phyloP scores from a whole-genome alignment of 352 stramenopile species.

The Blastocystis sp. region DNA sequence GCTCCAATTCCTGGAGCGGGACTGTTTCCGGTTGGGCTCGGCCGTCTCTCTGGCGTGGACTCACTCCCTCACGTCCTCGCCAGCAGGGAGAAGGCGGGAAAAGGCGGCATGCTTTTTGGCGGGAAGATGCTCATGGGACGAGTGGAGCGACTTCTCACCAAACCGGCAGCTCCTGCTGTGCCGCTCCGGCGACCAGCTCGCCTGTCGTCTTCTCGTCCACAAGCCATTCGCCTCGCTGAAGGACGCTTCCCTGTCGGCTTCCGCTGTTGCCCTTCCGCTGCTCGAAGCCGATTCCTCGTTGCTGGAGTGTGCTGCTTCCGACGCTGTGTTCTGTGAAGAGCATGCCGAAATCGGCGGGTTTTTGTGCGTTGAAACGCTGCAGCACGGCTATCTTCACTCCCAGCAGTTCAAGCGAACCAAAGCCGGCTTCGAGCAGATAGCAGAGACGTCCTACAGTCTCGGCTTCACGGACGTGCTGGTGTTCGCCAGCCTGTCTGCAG shows the following conservation, averaged over 20 bases:
- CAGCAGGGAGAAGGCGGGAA: too few species aligned
- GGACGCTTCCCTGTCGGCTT: not conserved
- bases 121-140: too few species aligned
- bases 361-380: not conserved
- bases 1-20: constrained; percentile 12
- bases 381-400: too few species aligned
- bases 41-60: too few species aligned
- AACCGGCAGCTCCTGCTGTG: not conserved
- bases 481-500: too few species aligned
- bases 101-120: not conserved
- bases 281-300: not conserved
- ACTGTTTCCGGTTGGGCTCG: not conserved
- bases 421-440: too few species aligned
- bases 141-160: not conserved
- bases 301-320: not conserved
- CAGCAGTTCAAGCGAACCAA: too few species aligned
- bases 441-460: too few species aligned
- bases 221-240: not conserved
- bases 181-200: not conserved
- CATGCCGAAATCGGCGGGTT: not conserved
- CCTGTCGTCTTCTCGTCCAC: not conserved
- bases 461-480: too few species aligned
- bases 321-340: constrained; percentile 8
- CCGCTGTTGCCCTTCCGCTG: not conserved
- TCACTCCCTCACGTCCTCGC: too few species aligned